Evolutionary conservation across 2,329 filamentous ascomycete species (phyloP).

Genomic region (Fusarium abutilonis): DNA sequence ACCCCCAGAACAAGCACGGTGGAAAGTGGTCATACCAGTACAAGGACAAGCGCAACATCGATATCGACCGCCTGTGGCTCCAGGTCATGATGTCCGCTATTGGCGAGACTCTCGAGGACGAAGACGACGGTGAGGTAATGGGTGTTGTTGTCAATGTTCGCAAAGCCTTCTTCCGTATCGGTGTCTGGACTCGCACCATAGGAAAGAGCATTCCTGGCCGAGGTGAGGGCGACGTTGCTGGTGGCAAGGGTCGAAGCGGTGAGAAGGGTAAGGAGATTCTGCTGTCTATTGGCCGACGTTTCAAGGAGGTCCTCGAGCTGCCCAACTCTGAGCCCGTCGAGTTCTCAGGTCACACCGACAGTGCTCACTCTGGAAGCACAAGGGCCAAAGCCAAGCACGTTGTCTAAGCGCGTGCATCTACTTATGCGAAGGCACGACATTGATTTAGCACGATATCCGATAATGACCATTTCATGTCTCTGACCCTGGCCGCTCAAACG

Average conservation of each 20-base stretch:
- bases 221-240: slow-evolving; percentile 76
- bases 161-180: slow-evolving; percentile 97
- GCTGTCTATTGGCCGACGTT: slow-evolving; percentile 83
- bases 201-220: slow-evolving; percentile 84
- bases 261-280: slow-evolving; percentile 90
- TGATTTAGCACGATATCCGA: slow-evolving; percentile 44
- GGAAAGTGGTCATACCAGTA: slow-evolving; percentile 99
- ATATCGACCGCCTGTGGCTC: slow-evolving; percentile 95
- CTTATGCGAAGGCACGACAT: slow-evolving; percentile 35
- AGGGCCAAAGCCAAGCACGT: slow-evolving; percentile 94
- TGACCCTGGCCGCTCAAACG: slow-evolving; percentile 27
- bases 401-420: slow-evolving; percentile 64
- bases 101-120: slow-evolving; percentile 95
- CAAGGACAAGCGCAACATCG: slow-evolving; percentile 91
- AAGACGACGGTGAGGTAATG: slow-evolving; percentile 97
- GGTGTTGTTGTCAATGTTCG: slow-evolving; percentile 98
- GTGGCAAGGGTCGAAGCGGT: slow-evolving; percentile 77
- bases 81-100: slow-evolving; percentile 97
- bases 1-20: slow-evolving; percentile 97
- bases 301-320: slow-evolving; percentile 92
- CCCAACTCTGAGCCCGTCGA: slow-evolving; percentile 82
- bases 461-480: slow-evolving; percentile 41
- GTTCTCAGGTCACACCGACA: slow-evolving; percentile 96
- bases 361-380: slow-evolving; percentile 90
- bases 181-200: slow-evolving; percentile 95